A percentile compares a stretch with the other conserved stretches of the same genome.
phyloP scores from a whole-genome alignment of 2,329 filamentous ascomycete genomes.

The Coniochaeta ligniaria region DNA sequence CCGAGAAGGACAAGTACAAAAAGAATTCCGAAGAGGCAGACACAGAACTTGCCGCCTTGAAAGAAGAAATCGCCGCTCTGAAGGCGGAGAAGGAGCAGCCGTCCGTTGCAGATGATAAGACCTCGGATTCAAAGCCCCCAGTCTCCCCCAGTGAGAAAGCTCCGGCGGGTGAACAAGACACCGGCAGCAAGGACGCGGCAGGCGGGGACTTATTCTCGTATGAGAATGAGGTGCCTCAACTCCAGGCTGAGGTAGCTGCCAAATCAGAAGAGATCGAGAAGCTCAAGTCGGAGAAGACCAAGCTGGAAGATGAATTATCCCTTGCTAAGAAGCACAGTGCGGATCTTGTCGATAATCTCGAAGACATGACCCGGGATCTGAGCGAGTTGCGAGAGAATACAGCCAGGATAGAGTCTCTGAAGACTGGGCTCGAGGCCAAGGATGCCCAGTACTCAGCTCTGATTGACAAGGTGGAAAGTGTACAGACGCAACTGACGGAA shows the following conservation, averaged over 20 bases:
- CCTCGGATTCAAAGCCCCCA: background rate
- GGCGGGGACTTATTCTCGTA: slow-evolving; percentile 84
- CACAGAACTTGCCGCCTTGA: slow-evolving; percentile 52
- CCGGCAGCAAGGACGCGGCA: slow-evolving; percentile 18
- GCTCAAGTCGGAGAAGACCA: slow-evolving; percentile 62
- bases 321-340: slow-evolving; percentile 64
- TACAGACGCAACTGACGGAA: background rate
- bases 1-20: slow-evolving; percentile 73
- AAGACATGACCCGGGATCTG: slow-evolving; percentile 60
- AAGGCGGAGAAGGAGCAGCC: slow-evolving; percentile 22
- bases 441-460: slow-evolving; percentile 19
- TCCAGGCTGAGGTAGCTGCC: slow-evolving; percentile 68
- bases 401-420: slow-evolving; percentile 35
- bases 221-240: slow-evolving; percentile 74
- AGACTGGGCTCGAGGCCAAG: slow-evolving; percentile 38
- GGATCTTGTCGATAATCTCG: slow-evolving; percentile 59
- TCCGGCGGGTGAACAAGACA: slow-evolving; percentile 16
- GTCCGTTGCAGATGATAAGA: slow-evolving; percentile 18
- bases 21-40: slow-evolving; percentile 65
- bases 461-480: background rate
- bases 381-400: slow-evolving; percentile 34
- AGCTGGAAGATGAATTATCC: slow-evolving; percentile 62
- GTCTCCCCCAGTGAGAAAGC: slow-evolving; percentile 14
- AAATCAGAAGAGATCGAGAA: slow-evolving; percentile 64
- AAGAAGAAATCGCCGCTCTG: slow-evolving; percentile 21